Evolutionary conservation across 2,329 filamentous ascomycete species (phyloP).

Genomic region (Fusarium coicis): DNA sequence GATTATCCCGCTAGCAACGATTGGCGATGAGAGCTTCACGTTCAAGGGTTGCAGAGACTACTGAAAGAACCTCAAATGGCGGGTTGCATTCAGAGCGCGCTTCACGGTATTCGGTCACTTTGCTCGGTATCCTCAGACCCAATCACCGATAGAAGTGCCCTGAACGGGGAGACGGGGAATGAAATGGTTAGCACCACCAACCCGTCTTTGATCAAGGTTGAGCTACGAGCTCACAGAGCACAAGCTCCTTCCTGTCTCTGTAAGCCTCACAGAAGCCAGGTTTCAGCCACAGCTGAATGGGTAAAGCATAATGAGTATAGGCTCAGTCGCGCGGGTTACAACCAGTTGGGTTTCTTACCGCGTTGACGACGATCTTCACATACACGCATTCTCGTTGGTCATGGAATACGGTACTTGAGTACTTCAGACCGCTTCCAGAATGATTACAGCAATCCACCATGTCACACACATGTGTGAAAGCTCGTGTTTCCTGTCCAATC

Average conservation of each 20-base stretch:
- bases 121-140: not conserved
- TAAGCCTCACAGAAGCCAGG: not conserved
- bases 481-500: constrained; percentile 26
- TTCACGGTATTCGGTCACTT: not conserved
- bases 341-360: constrained; percentile 4
- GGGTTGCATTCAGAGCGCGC: constrained; percentile 11
- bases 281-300: constrained; percentile 31
- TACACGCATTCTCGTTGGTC: not conserved
- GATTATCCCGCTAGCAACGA: constrained; percentile 9
- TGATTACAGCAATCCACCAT: not conserved
- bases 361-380: not conserved
- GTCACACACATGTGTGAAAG: not conserved
- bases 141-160: not conserved
- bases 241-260: not conserved
- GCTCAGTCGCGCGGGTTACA: not conserved
- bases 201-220: not conserved
- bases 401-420: not conserved
- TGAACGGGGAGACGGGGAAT: not conserved
- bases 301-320: constrained; percentile 5
- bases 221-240: not conserved
- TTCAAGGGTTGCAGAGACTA: not conserved
- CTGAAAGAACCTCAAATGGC: not conserved
- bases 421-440: constrained; percentile 20
- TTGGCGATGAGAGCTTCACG: constrained; percentile 6
- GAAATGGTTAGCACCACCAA: constrained; percentile 8